Percentiles rank a stretch among this genome's conserved stretches.
These are phyloP conservation scores for Atalantia buxifolia DNA, from an alignment of 345 rosid genomes.

Conservation along the genomic window DNA sequence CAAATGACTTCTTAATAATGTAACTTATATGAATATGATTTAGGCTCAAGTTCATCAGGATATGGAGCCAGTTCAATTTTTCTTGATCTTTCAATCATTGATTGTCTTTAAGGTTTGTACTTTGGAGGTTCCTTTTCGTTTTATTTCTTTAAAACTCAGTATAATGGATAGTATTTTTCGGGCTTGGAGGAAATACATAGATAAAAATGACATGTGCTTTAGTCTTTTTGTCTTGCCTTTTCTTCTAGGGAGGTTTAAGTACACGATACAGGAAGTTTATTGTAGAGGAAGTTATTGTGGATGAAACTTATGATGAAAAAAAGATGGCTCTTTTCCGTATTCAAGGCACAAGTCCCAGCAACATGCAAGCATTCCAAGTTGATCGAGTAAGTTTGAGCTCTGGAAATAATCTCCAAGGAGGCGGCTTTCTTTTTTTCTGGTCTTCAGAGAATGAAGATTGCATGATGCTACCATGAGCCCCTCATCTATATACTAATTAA, in stretches of 20 bases:
- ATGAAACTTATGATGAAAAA: conserved; percentile 46
- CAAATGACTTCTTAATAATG: neutral
- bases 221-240: conserved; percentile 10
- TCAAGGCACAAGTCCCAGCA: conserved; percentile 58
- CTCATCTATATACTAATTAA: neutral
- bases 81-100: conserved; percentile 49
- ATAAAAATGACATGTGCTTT: conserved; percentile 1
- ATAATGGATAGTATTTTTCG: neutral
- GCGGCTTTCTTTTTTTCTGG: neutral
- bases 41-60: conserved; percentile 66
- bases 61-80: conserved; percentile 67
- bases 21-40: conserved; percentile 10
- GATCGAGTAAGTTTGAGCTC: conserved; percentile 45
- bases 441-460: conserved; percentile 1
- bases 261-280: conserved; percentile 43
- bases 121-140: neutral
- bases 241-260: conserved; percentile 66
- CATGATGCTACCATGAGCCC: neutral
- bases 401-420: conserved; percentile 3
- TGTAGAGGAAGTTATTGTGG: conserved; percentile 38
- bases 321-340: conserved; percentile 64
- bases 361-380: conserved; percentile 88
- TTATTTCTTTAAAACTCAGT: neutral
- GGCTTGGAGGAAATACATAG: neutral
- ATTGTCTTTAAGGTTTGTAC: conserved; percentile 56